Evolutionary conservation across 2,329 filamentous ascomycete genomes (phyloP).

Genomic region (Epichloe gansuensis): DNA sequence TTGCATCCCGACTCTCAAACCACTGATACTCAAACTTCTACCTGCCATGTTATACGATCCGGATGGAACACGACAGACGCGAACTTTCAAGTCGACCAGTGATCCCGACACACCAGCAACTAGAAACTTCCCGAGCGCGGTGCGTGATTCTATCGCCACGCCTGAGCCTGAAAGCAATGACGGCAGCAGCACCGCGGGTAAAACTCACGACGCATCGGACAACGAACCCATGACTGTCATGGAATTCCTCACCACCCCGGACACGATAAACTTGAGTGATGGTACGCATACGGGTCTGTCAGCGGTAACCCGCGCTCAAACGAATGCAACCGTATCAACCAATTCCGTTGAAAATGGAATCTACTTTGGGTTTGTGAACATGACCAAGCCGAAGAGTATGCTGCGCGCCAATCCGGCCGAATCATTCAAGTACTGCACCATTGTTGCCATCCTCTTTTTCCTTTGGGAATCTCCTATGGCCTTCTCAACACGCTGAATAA

Average conservation of each 20-base stretch:
- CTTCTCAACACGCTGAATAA: slow-evolving; percentile 72
- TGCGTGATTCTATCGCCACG: background rate
- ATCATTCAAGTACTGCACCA: slow-evolving; percentile 57
- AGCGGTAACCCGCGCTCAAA: slow-evolving; percentile 11
- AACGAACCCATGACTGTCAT: slow-evolving; percentile 24
- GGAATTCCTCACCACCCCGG: slow-evolving; percentile 36
- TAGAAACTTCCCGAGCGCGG: slow-evolving; percentile 5
- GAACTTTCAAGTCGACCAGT: slow-evolving; percentile 15
- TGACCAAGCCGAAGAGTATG: slow-evolving; percentile 57
- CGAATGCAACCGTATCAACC: slow-evolving; percentile 23
- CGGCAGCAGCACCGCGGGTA: background rate
- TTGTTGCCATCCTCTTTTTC: slow-evolving; percentile 74
- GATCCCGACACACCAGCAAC: slow-evolving; percentile 19
- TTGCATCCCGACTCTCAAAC: slow-evolving; percentile 86
- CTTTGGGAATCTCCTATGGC: slow-evolving; percentile 84
- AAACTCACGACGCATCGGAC: slow-evolving; percentile 6
- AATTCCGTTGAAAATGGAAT: slow-evolving; percentile 31
- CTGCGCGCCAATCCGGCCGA: slow-evolving; percentile 50
- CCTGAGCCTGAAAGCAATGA: background rate
- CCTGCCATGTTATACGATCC: slow-evolving; percentile 44
- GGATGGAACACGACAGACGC: slow-evolving; percentile 25
- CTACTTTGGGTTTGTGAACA: slow-evolving; percentile 70
- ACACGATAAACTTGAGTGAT: slow-evolving; percentile 13
- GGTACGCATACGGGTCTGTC: slow-evolving; percentile 3
- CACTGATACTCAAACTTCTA: slow-evolving; percentile 57